These are phyloP conservation scores for Cordyceps javanica DNA, from an alignment of 2,329 filamentous ascomycete genomes.

Conservation along the genomic window DNA sequence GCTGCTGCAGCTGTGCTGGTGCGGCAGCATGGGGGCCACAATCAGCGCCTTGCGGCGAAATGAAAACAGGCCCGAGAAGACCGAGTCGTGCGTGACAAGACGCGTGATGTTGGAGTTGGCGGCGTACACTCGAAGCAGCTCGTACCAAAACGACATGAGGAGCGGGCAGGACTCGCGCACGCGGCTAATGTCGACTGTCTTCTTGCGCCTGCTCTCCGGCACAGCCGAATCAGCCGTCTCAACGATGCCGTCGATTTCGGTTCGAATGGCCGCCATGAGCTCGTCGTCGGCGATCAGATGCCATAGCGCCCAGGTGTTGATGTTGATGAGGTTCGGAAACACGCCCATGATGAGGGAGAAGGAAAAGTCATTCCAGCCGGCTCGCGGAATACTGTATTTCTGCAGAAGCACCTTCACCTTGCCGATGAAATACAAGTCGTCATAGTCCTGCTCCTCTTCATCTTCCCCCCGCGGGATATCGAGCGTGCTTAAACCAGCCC, in stretches of 20 bases:
- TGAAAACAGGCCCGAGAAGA: background rate
- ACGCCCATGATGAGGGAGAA: conserved; percentile 11
- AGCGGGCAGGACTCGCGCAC: conserved; percentile 9
- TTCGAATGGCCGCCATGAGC: conserved; percentile 1
- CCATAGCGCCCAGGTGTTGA: conserved; percentile 10
- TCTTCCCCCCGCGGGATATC: background rate
- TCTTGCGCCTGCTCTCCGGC: background rate
- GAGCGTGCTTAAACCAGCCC: conserved; percentile 1
- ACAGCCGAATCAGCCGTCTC: background rate
- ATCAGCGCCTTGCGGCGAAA: conserved; percentile 5
- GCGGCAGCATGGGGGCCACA: conserved; percentile 10
- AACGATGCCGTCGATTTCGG: background rate
- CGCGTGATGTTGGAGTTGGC: conserved; percentile 10
- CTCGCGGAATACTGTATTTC: conserved; percentile 2
- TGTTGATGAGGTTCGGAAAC: conserved; percentile 7
- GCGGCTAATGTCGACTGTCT: background rate
- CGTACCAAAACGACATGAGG: conserved; percentile 11
- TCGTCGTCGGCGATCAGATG: conserved; percentile 5
- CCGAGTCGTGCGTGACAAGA: conserved; percentile 5
- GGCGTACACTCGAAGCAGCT: conserved; percentile 7
- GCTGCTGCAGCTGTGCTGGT: conserved; percentile 2
- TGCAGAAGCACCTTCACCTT: conserved; percentile 4
- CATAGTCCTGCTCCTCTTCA: background rate
- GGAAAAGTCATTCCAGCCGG: conserved; percentile 9
- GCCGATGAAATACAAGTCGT: background rate